Percentiles rank a stretch among this genome's conserved stretches.
Evolutionary conservation across 148 eudicot genomes (phyloP).

Genomic region (Vaccinium darrowii): DNA sequence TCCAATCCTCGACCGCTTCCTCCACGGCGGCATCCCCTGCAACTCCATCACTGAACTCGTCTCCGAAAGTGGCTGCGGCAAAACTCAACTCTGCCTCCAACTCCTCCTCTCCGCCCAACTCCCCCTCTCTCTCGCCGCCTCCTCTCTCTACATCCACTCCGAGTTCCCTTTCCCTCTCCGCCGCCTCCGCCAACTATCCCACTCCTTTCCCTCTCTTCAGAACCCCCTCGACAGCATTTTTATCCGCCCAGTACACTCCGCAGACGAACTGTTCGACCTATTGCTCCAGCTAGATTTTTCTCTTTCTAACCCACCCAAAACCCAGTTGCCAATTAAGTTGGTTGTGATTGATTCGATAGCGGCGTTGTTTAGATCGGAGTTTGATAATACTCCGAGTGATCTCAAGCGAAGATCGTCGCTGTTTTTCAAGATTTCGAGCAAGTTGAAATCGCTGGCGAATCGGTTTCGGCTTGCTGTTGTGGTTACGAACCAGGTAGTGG

Average conservation of each 20-base stretch:
- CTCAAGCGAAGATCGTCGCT: constrained; percentile 53
- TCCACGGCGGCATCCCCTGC: constrained; percentile 79
- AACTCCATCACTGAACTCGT: constrained; percentile 73
- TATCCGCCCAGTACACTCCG: constrained; percentile 42
- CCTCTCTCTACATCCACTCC: constrained; percentile 70
- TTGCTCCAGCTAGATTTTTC: constrained; percentile 54
- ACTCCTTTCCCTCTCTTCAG: constrained; percentile 30
- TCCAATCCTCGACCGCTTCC: constrained; percentile 57
- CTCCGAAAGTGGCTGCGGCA: constrained; percentile 80
- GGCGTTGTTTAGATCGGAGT: constrained; percentile 69
- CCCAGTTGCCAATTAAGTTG: constrained; percentile 44
- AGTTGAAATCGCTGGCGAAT: constrained; percentile 51
- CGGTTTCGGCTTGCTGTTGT: constrained; percentile 73
- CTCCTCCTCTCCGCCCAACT: constrained; percentile 83
- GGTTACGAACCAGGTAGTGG: constrained; percentile 81
- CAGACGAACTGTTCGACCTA: constrained; percentile 76
- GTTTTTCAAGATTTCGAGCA: constrained; percentile 68
- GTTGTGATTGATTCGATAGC: constrained; percentile 82
- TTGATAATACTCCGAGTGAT: constrained; percentile 57
- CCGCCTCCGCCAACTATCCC: constrained; percentile 64
- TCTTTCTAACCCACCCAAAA: constrained; percentile 25
- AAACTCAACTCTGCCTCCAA: constrained; percentile 85
- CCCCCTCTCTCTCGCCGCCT: constrained; percentile 43
- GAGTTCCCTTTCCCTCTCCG: constrained; percentile 81
- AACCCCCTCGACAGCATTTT: constrained; percentile 49